Evolutionary conservation across 2,329 filamentous ascomycete genomes (phyloP).

Genomic region (Coniochaeta sp.): DNA sequence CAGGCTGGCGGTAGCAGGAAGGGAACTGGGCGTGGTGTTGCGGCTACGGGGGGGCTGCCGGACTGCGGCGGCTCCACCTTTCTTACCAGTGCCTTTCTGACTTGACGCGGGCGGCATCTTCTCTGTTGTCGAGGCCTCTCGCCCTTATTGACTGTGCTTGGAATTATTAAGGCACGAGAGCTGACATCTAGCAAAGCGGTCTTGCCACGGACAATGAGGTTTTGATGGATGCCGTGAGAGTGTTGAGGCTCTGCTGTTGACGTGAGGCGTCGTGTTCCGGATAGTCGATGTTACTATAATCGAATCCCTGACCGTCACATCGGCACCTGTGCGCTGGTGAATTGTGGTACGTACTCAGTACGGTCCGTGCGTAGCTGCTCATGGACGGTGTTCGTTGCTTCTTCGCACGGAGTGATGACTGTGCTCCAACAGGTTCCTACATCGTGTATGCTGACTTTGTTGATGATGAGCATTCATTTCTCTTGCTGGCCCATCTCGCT

Average conservation of each 20-base stretch:
- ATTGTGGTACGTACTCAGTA: background rate
- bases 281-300: background rate
- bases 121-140: constrained; percentile 8
- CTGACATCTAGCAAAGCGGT: background rate
- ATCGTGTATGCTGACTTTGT: too few relatives aligned
- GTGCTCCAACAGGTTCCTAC: too few relatives aligned
- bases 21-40: constrained; percentile 66
- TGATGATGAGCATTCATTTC: too few relatives aligned
- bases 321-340: background rate
- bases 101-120: constrained; percentile 47
- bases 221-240: background rate
- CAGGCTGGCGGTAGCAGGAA: constrained; percentile 39
- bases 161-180: background rate
- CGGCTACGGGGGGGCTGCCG: constrained; percentile 63
- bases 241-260: background rate
- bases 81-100: constrained; percentile 59
- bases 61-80: constrained; percentile 49
- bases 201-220: background rate
- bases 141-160: background rate
- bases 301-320: background rate
- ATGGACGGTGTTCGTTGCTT: background rate
- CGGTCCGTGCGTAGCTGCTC: background rate
- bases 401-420: too few relatives aligned
- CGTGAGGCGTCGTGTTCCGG: background rate
- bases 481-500: too few relatives aligned